Evolutionary conservation across 352 stramenopile genomes (phyloP), one percentile per base, ranked within the genome.

Genomic region (Phytopythium mirpurense): DNA sequence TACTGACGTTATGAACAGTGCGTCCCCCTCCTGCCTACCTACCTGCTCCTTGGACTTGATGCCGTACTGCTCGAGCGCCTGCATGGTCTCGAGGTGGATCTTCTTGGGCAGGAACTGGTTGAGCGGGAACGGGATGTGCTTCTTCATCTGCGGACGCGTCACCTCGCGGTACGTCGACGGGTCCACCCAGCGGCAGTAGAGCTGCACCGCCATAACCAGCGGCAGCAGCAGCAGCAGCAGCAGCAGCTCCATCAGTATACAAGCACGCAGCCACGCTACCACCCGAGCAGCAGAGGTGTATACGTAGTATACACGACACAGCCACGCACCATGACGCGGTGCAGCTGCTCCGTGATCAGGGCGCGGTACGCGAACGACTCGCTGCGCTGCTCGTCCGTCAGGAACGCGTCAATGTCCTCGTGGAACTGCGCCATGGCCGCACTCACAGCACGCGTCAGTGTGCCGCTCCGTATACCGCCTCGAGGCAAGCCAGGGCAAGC

Each of bases 101-200:
- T 91, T 89, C 68, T 93, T 95, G 8, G 84, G 84, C 37, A 95
- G 32, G 23, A 91, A 75, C 46, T 88, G 80, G 63, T 81, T 93
- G 18, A 95, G 53, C 26, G 84, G 84, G 59, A 95, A 95, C 18
- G 84, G 82, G 35, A 95, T 78, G 36, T 84, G 68, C 51, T 81
- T 82, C 67, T 90, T 90, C 57, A 91, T 74, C 46, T 88, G 76
- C 51, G 77, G 78, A 0, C 82, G 82, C 58, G 84, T 95, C 50
- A 95, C 75, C 54, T 95, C 84, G 9, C 75, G 79, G 62, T 93
- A 95, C 48, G 80, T 92, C 56, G 86, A 69, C 9, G 80, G 70
- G 54, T 95, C 82, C 45, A 93, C 84, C 84, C 84, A 95, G 35
- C 78, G 82, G 54, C 82, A 92, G 59, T 87, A 95, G 19, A 82